A percentile compares a stretch with the other conserved stretches of the same genome.
Conservation (phyloP, 352 stramenopile species). For the Globisporangium solare region DNA sequence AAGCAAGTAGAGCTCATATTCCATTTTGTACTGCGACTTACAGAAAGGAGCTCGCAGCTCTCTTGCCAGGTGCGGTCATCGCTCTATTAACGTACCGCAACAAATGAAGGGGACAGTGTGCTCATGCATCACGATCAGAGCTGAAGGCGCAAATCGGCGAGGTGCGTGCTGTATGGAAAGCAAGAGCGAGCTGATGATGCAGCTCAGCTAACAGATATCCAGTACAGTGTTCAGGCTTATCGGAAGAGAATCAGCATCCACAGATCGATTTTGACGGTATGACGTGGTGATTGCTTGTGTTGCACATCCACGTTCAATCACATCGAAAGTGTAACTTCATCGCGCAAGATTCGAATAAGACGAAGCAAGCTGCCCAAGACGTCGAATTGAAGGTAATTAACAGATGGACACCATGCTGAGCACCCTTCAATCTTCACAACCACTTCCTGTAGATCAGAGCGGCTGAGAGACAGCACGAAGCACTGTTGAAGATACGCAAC, state of each 20-base stretch:
- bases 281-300: neutral
- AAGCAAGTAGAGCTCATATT: neutral
- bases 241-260: neutral
- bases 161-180: neutral
- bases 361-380: neutral
- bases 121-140: neutral
- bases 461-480: conserved; percentile 3
- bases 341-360: neutral
- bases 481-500: conserved; percentile 7
- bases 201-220: neutral
- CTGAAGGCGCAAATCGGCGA: conserved; percentile 5
- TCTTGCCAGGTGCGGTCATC: conserved; percentile 6
- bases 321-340: neutral
- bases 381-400: conserved; percentile 2
- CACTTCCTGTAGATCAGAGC: conserved; percentile 2
- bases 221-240: neutral
- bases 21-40: neutral
- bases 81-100: neutral
- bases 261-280: neutral
- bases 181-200: neutral
- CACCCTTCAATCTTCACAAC: neutral
- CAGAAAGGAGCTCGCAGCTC: neutral
- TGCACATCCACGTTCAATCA: neutral
- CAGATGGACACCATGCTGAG: neutral
- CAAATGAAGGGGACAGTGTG: neutral